These are phyloP conservation scores for Aspergillus mulundensis DNA, from an alignment of 495 filamentous ascomycete genomes.

Conservation along the genomic window DNA sequence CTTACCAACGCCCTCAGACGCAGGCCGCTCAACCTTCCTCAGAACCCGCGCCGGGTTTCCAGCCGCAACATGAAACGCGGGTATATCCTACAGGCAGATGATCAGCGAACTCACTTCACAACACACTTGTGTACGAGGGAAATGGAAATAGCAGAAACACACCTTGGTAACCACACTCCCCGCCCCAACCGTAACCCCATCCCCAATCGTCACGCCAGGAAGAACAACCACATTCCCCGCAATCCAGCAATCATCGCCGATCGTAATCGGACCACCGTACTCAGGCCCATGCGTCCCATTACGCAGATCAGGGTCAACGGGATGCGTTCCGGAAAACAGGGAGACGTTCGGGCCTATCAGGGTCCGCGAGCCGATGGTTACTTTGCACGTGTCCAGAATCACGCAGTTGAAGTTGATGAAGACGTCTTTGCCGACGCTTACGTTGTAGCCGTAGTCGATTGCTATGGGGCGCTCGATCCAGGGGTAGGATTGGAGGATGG, in stretches of 20 bases:
- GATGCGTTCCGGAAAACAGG: slow-evolving; percentile 71
- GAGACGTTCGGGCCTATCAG: slow-evolving; percentile 73
- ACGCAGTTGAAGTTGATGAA: slow-evolving; percentile 76
- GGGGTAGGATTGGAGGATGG: slow-evolving; percentile 54
- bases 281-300: slow-evolving; percentile 77
- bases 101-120: too few species aligned
- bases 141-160: too few species aligned
- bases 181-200: slow-evolving; percentile 70
- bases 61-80: slow-evolving; percentile 56
- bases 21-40: slow-evolving; percentile 35
- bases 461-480: slow-evolving; percentile 68
- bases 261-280: slow-evolving; percentile 64
- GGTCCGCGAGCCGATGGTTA: slow-evolving; percentile 75
- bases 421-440: slow-evolving; percentile 60
- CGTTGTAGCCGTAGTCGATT: slow-evolving; percentile 74
- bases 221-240: slow-evolving; percentile 72
- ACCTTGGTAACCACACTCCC: slow-evolving; percentile 80
- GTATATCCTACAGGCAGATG: slow-evolving; percentile 48
- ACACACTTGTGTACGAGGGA: too few species aligned
- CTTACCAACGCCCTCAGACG: not conserved
- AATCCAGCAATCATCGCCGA: slow-evolving; percentile 89
- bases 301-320: slow-evolving; percentile 65
- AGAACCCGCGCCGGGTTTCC: slow-evolving; percentile 67
- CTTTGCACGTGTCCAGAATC: slow-evolving; percentile 72
- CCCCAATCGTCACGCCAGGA: slow-evolving; percentile 78